Conservation (phyloP, 331 rosid genomes). For the Malus hybrid region DNA sequence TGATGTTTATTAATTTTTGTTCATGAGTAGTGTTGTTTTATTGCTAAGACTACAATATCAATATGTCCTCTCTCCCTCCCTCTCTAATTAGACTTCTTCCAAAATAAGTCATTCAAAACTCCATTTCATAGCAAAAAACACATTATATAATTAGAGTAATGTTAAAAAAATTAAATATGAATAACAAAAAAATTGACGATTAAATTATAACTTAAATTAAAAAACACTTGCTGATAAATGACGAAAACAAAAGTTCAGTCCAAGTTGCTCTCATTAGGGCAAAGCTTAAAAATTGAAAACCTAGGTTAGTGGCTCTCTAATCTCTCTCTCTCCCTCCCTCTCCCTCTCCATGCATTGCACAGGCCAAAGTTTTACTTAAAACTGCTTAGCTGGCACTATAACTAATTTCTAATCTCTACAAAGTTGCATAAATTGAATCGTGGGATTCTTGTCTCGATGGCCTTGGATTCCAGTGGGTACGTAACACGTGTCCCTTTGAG, state of each 20-base stretch:
- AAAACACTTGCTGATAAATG: too few relatives aligned
- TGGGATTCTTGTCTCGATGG: not conserved
- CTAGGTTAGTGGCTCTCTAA: not conserved
- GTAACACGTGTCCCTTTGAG: not conserved
- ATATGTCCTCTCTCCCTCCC: not conserved
- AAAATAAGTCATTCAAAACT: not conserved
- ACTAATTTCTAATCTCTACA: not conserved
- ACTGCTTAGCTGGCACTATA: too few relatives aligned
- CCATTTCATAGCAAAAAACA: not conserved
- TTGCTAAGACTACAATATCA: not conserved
- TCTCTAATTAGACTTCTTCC: not conserved
- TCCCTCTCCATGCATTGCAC: not conserved
- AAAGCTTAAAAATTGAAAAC: not conserved
- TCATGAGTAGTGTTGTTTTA: conserved; percentile 10
- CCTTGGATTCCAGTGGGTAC: not conserved
- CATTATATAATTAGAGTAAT: not conserved
- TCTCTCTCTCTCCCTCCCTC: too few relatives aligned
- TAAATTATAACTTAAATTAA: too few relatives aligned
- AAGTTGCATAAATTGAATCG: not conserved
- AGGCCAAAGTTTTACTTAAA: too few relatives aligned
- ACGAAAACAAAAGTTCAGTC: not conserved
- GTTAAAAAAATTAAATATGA: accelerated
- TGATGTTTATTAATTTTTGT: conserved; percentile 17
- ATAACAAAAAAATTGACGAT: too few relatives aligned
- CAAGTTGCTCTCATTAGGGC: not conserved